Conservation (phyloP, 345 rosid genomes). For the Cardiospermum halicacabum region DNA sequence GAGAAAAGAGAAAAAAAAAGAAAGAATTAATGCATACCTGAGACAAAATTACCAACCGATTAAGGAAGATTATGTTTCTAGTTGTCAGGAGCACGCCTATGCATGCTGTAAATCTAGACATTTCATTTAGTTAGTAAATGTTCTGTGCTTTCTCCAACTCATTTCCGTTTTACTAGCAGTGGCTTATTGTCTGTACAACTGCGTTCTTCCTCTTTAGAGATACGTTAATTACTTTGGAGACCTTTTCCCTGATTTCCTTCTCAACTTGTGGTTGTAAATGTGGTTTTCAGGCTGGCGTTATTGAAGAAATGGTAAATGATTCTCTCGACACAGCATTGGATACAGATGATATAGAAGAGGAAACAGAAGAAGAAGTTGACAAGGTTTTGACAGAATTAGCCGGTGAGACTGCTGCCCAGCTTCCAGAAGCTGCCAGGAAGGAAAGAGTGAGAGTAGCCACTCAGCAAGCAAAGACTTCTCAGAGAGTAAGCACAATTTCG, state of each 20-base stretch:
- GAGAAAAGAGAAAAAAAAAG: no score
- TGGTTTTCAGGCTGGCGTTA: slow-evolving; percentile 68
- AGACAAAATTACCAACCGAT: no score
- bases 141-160: no score
- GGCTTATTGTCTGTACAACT: no score
- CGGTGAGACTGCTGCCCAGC: slow-evolving; percentile 92
- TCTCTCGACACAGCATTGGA: slow-evolving; percentile 76
- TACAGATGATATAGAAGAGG: slow-evolving; percentile 86
- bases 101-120: no score
- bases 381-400: slow-evolving; percentile 88
- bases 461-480: slow-evolving; percentile 44
- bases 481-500: slow-evolving; percentile 39
- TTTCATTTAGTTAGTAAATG: no score
- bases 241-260: no score
- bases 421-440: slow-evolving; percentile 78
- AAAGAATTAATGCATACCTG: no score
- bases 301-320: slow-evolving; percentile 82
- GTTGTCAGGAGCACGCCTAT: no score
- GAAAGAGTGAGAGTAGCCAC: slow-evolving; percentile 65
- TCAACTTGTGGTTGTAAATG: not conserved
- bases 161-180: no score
- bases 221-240: no score
- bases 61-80: no score
- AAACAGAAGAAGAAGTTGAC: slow-evolving; percentile 90
- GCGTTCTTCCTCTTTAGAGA: not conserved